Base-by-base conservation (phyloP, 2,329 filamentous ascomycete genomes). In the Venturia nashicola region DNA sequence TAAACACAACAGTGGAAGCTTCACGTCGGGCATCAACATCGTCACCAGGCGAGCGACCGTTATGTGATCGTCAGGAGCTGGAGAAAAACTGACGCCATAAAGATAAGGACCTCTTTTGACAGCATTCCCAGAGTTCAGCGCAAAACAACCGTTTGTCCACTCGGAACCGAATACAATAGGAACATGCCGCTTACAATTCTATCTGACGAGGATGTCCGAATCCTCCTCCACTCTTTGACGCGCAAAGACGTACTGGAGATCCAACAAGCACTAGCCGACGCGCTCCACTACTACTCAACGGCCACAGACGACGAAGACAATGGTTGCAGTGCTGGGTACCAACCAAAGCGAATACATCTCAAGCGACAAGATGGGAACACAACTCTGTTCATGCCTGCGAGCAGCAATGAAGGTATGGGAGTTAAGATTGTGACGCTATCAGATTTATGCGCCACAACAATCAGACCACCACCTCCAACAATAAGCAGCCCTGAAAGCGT, bases 311-410 rank as follows among this genome's bases (percentile, higher is more conserved):
- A 81, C 44, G 76, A 66, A n/a, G 73, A 71, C 3, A 79, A 79
- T 68, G 81, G 80, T 43, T 86, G 82, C 68, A 82, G 80, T 63
- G 81, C 83, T 1, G 77, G 79, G 11, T 86, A 83, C 66, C 86
- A 89, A 66, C 85, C 85, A 0, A 79, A 82, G 64, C 78, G 85
- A 48, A 86, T 84, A 1, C 77, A 80, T 1, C 79, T 88, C 62
- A 83, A 82, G 62, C 81, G 83, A 14, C 80, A 80, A 61, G 80
- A 85, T 78, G 85, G 85, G 3, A 79, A 80, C 40, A 84, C 82
- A 1, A 87, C 84, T 3, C 75, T 88, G 11, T 86, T 88, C 73
- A 86, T 88, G 84, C 86, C 86, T 2, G 84, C 84, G 14, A 84
- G 79, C 46, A 83, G 82, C 16, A 80, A 82, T 39, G 78, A 79